Evolutionary conservation across 78 protist species (phyloP).

Genomic region (Cavenderia fasciculata): DNA sequence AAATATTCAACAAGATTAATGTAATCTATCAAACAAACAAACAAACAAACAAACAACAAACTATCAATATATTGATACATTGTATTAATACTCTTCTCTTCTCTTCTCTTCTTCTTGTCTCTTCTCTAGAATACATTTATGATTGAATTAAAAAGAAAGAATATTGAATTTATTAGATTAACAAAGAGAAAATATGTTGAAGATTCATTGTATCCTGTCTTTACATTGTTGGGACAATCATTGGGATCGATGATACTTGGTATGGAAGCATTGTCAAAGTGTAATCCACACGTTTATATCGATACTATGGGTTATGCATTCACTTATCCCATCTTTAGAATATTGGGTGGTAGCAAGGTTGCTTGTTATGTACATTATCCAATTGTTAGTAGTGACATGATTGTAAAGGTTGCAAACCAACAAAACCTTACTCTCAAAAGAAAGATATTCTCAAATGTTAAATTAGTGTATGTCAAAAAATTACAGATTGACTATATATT

Average conservation of each 20-base stretch:
- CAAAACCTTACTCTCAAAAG: no score
- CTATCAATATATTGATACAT: no score
- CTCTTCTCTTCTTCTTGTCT: no score
- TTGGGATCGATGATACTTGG: slow-evolving; percentile 78
- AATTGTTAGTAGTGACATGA: slow-evolving; percentile 88
- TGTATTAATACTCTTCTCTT: no score
- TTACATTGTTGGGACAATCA: slow-evolving; percentile 75
- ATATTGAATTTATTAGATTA: slow-evolving; percentile 60
- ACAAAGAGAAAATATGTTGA: slow-evolving; percentile 67
- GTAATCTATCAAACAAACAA: background rate
- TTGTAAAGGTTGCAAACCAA: no score
- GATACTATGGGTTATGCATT: slow-evolving; percentile 94
- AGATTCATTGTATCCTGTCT: slow-evolving; percentile 54
- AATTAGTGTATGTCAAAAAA: slow-evolving; percentile 55
- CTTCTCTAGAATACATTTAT: slow-evolving; percentile 17
- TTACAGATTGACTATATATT: background rate
- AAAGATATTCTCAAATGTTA: slow-evolving; percentile 14
- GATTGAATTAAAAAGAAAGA: slow-evolving; percentile 30
- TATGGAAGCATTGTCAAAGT: slow-evolving; percentile 58
- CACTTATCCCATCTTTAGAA: slow-evolving; percentile 83
- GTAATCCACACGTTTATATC: slow-evolving; percentile 69
- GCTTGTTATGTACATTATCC: slow-evolving; percentile 96
- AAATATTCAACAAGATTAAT: slow-evolving; percentile 39
- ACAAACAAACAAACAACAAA: no score
- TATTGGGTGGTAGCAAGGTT: slow-evolving; percentile 75